Conservation (phyloP, 202 grass and related monocot genomes). For the Panicum virgatum region DNA sequence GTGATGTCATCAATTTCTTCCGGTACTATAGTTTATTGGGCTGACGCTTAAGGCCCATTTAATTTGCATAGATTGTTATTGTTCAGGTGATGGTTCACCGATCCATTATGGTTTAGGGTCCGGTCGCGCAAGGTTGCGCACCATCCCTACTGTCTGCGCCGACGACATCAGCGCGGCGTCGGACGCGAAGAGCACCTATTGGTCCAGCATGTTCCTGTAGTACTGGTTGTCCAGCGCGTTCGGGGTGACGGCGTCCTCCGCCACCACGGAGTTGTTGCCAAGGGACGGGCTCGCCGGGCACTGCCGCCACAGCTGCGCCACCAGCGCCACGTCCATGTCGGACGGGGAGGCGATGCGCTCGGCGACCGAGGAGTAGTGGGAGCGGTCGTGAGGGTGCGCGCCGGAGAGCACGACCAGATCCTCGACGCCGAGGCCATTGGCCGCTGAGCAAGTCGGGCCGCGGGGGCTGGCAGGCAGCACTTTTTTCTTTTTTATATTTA, state of each 20-base stretch:
- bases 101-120: no score
- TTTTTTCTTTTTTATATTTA: no score
- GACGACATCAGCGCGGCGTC: conserved; percentile 37
- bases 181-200: conserved; percentile 41
- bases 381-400: not conserved
- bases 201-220: conserved; percentile 29
- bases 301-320: not conserved
- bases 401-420: not conserved
- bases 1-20: no score
- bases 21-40: no score
- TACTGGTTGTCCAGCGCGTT: conserved; percentile 32
- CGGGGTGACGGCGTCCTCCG: not conserved
- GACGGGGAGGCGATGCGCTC: not conserved
- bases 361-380: not conserved
- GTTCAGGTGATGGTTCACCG: no score
- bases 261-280: not conserved
- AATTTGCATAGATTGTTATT: no score
- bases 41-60: no score
- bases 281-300: not conserved
- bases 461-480: no score
- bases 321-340: not conserved
- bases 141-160: conserved; percentile 4
- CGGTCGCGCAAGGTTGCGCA: conserved; percentile 8
- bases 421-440: not conserved
- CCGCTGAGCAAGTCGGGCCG: no score